phyloP scores from a whole-genome alignment of 805 yeast genomes.

The Candida dajiaensis region DNA sequence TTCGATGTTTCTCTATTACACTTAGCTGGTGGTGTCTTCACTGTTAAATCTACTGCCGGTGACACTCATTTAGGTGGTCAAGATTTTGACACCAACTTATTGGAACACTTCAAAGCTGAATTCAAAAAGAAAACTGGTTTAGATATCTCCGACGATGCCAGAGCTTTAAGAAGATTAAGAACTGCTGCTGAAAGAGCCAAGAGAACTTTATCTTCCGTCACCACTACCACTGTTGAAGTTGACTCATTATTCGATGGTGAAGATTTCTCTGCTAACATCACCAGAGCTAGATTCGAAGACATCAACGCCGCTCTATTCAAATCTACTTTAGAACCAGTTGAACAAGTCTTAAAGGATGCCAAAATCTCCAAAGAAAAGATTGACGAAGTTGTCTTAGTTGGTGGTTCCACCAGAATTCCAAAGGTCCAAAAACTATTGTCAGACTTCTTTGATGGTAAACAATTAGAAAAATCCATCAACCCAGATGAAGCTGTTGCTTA shows the following conservation, averaged over 20 bases:
- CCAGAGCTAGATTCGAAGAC: conserved; percentile 98
- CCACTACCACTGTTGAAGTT: conserved; percentile 89
- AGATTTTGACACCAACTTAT: conserved; percentile 95
- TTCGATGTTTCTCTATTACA: conserved; percentile 76
- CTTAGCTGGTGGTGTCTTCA: conserved; percentile 76
- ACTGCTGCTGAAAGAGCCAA: conserved; percentile 99
- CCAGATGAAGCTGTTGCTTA: conserved; percentile 92
- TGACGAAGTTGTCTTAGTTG: conserved; percentile 93
- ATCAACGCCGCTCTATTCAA: conserved; percentile 89
- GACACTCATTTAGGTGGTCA: conserved; percentile 82
- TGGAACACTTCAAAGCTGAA: conserved; percentile 87
- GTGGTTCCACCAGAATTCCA: conserved; percentile 99
- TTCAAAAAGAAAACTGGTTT: conserved; percentile 93
- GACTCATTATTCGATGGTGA: conserved; percentile 94
- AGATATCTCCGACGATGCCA: conserved; percentile 85
- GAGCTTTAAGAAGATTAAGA: conserved; percentile 97
- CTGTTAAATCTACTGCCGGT: conserved; percentile 79
- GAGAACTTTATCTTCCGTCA: conserved; percentile 95
- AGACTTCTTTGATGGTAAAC: conserved; percentile 95
- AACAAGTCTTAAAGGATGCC: conserved; percentile 90
- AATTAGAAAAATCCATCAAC: conserved; percentile 93
- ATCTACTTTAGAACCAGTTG: conserved; percentile 91
- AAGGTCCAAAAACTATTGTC: conserved; percentile 92
- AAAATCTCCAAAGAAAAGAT: conserved; percentile 77
- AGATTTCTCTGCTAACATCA: conserved; percentile 87